Conservation (phyloP, 2,329 filamentous ascomycete species). For the Acephala macrosclerotiorum region DNA sequence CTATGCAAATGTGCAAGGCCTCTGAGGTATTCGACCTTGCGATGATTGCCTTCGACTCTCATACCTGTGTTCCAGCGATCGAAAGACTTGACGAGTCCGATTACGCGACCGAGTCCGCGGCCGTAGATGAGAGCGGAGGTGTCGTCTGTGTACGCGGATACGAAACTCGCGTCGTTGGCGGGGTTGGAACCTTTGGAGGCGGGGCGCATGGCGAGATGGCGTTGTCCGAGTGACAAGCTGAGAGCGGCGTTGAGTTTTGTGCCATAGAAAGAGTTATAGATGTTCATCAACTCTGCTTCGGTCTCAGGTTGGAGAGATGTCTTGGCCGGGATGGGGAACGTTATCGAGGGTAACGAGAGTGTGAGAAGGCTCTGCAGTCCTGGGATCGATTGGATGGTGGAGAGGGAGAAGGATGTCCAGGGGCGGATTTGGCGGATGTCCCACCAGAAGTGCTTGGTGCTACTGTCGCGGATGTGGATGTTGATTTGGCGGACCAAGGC, state of each 20-base stretch:
- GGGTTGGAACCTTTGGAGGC: conserved; percentile 43
- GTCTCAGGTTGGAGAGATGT: conserved; percentile 75
- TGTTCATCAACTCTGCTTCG: conserved; percentile 66
- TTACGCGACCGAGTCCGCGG: conserved; percentile 66
- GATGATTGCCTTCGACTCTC: conserved; percentile 83
- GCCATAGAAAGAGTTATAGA: conserved; percentile 81
- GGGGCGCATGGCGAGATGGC: conserved; percentile 55
- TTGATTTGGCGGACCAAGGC: conserved; percentile 82
- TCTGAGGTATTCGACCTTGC: conserved; percentile 87
- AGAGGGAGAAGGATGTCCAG: conserved; percentile 81
- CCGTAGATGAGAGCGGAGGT: conserved; percentile 55
- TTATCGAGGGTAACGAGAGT: conserved; percentile 67
- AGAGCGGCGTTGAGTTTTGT: conserved; percentile 88
- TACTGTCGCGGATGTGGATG: conserved; percentile 69
- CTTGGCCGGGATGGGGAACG: conserved; percentile 60
- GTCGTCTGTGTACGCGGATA: conserved; percentile 60
- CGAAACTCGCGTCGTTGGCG: conserved; percentile 48
- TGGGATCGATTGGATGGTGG: conserved; percentile 75
- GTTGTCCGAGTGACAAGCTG: conserved; percentile 73
- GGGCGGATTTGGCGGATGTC: conserved; percentile 86
- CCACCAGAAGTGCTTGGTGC: conserved; percentile 92
- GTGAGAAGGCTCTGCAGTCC: conserved; percentile 76
- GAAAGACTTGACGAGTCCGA: conserved; percentile 89
- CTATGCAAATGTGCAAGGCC: conserved; percentile 87
- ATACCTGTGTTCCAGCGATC: conserved; percentile 96